phyloP scores from a whole-genome alignment of 768 basidiomycete species.

The Trametes cinnabarina region DNA sequence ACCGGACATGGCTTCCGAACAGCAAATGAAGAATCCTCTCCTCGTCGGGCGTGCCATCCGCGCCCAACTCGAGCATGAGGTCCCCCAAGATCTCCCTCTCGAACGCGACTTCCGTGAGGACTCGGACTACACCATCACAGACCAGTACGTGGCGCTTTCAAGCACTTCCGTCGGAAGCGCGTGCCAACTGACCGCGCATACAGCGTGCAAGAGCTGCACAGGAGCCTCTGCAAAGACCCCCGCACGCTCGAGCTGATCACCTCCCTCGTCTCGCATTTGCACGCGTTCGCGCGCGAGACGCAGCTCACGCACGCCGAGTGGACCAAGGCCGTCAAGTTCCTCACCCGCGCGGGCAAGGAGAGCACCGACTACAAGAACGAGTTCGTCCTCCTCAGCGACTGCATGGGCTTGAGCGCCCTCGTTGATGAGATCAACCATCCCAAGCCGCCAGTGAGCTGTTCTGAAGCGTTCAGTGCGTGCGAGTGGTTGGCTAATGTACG shows the following conservation, averaged over 20 bases:
- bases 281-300: constrained; percentile 39
- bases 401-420: constrained; percentile 37
- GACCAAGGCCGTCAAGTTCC: constrained; percentile 36
- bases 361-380: constrained; percentile 38
- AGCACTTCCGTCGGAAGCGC: no score
- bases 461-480: neutral
- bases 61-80: constrained; percentile 34
- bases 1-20: constrained; percentile 29
- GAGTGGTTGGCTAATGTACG: neutral
- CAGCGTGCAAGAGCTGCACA: constrained; percentile 31
- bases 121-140: constrained; percentile 35
- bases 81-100: constrained; percentile 34
- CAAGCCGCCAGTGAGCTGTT: constrained; percentile 27
- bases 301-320: constrained; percentile 39
- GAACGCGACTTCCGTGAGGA: constrained; percentile 35
- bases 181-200: neutral
- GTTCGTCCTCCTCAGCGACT: constrained; percentile 41
- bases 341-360: constrained; percentile 39
- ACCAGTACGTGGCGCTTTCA: constrained; percentile 32
- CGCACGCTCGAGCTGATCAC: constrained; percentile 33
- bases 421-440: constrained; percentile 39
- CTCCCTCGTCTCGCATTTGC: constrained; percentile 34
- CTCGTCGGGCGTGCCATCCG: constrained; percentile 34
- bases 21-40: constrained; percentile 34
- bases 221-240: constrained; percentile 28